Conservation (phyloP, 1,139 yeast genomes). For the Cylindricascospora bacillispora region DNA sequence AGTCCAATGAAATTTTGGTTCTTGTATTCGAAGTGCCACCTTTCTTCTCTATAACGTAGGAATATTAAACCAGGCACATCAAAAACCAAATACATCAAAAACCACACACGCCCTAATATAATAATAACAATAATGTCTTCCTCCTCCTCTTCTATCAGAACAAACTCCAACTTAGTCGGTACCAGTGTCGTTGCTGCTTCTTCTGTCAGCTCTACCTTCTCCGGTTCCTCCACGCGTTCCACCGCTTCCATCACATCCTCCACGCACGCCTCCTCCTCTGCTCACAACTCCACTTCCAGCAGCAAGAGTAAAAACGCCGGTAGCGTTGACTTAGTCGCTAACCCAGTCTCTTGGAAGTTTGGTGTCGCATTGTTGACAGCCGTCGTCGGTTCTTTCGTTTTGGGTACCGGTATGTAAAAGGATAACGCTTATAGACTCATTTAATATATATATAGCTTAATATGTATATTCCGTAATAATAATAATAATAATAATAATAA, state of each 20-base stretch:
- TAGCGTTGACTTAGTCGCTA: conserved; percentile 18
- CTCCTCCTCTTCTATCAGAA: conserved; percentile 7
- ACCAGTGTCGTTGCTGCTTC: conserved; percentile 18
- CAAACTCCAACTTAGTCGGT: conserved; percentile 16
- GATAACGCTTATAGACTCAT: too few species aligned
- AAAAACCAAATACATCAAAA: too few species aligned
- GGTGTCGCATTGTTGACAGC: conserved; percentile 22
- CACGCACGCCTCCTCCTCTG: conserved; percentile 2
- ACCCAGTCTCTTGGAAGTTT: conserved; percentile 25
- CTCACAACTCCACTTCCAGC: conserved; percentile 6
- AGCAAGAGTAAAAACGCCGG: conserved; percentile 13
- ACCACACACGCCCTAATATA: too few species aligned
- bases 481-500: too few species aligned
- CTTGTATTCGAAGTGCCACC: too few species aligned
- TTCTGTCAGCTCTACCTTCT: conserved; percentile 12
- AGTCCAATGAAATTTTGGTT: too few species aligned
- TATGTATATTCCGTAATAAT: too few species aligned
- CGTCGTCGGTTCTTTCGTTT: conserved; percentile 22
- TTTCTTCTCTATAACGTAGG: too few species aligned
- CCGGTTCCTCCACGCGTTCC: conserved; percentile 8
- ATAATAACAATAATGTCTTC: too few species aligned
- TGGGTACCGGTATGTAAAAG: conserved; percentile 19
- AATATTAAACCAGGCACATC: too few species aligned
- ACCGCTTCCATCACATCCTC: conserved; percentile 5
- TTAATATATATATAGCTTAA: too few species aligned